A percentile compares a stretch with the other conserved stretches of the same genome.
These are phyloP conservation scores for Penicillium egyptiacum DNA, from an alignment of 495 filamentous ascomycete species.

Conservation along the genomic window DNA sequence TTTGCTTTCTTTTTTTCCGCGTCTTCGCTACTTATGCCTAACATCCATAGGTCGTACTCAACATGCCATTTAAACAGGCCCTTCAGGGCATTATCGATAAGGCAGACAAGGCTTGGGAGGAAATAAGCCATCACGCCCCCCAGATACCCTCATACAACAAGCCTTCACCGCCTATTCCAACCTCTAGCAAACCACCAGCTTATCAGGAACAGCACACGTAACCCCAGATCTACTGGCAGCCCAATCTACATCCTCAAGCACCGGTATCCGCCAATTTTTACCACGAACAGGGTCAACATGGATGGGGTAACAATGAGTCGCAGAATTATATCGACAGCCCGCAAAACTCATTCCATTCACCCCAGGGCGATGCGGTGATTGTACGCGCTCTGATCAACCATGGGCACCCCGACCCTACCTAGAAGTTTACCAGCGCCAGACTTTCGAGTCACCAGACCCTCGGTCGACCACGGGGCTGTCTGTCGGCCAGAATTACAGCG, in stretches of 20 bases:
- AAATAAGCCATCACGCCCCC: slow-evolving; percentile 18
- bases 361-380: slow-evolving; percentile 29
- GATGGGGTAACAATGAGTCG: slow-evolving; percentile 32
- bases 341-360: slow-evolving; percentile 34
- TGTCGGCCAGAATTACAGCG: slow-evolving; percentile 30
- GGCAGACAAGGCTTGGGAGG: slow-evolving; percentile 30
- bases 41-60: slow-evolving; percentile 23
- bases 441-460: slow-evolving; percentile 30
- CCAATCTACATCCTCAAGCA: slow-evolving; percentile 28
- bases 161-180: slow-evolving; percentile 30
- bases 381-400: slow-evolving; percentile 32
- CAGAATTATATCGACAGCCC: slow-evolving; percentile 32
- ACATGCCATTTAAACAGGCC: slow-evolving; percentile 33
- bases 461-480: slow-evolving; percentile 28
- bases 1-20: slow-evolving; percentile 20
- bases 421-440: slow-evolving; percentile 32
- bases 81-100: slow-evolving; percentile 29
- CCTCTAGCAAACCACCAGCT: slow-evolving; percentile 26
- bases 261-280: slow-evolving; percentile 27
- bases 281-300: slow-evolving; percentile 30
- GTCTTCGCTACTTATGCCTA: slow-evolving; percentile 8
- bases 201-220: slow-evolving; percentile 27
- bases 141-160: slow-evolving; percentile 21
- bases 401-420: slow-evolving; percentile 24
- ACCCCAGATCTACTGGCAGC: slow-evolving; percentile 32